Evolutionary conservation across 2,329 filamentous ascomycete genomes (phyloP), one percentile per base, ranked within the genome.

Genomic region (Fusarium goolgardi): DNA sequence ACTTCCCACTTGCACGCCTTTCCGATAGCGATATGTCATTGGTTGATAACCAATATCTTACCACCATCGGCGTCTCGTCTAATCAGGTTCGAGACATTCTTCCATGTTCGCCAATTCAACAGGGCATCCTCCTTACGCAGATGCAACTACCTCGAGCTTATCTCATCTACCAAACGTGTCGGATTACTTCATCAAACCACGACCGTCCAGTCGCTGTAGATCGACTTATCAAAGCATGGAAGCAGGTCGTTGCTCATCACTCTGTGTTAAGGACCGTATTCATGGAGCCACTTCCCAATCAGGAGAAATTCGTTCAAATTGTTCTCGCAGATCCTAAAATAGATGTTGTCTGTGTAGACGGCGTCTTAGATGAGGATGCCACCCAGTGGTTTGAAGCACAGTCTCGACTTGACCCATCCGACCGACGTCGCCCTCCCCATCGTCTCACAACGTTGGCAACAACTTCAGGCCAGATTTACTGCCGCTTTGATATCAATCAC

Each of bases 401-500:
- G n/a, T 29, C 49, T 40, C 37, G 16, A 39, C 35, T 52, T 23
- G 47, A 51, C n/a, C 8, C 29, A 13, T 37, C 47, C 7, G 6
- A 51, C 18, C 23, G 37, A 15, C 35, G 27, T 21, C 35, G 27
- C 13, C 49, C 49, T 40, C 35, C 49, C 12, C 49, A 52, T 32
- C 49, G 49, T 27, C 35, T 52, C n/a, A 40, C 37, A 21, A 52
- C 27, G n/a, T 10, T 52, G 23, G 15, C 10, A 16, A 52, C 49
- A 31, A 23, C 37, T 18, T 21, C 35, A 11, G 35, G 29, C 15
- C 18, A 41, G 27, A 20, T 52, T 31, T 52, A 52, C 25, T 40
- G 49, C 25, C 49, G 35, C 49, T 52, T 52, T 32, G 49, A 52
- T 6, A 52, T 52, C 25, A 52, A 20, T 23, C 49, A 52, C 25